phyloP scores from a whole-genome alignment of 2,329 filamentous ascomycete species.

The Emergomyces pasteurianus region DNA sequence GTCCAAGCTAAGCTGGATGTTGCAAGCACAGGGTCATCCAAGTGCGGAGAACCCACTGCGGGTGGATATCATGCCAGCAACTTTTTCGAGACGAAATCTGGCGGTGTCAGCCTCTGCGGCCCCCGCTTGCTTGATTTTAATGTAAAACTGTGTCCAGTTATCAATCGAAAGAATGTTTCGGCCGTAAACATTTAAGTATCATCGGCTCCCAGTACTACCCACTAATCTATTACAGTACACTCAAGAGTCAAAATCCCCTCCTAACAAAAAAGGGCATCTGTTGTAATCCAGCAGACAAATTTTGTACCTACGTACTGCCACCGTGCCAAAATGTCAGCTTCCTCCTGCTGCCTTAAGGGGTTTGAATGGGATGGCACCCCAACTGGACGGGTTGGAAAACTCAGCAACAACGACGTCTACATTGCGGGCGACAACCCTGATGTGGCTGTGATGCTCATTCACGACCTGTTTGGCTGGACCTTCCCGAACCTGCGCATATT shows the following conservation, averaged over 20 bases:
- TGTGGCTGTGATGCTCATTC: constrained; percentile 27
- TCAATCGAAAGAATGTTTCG: background rate
- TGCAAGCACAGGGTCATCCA: background rate
- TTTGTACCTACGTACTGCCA: background rate
- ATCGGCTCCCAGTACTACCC: background rate
- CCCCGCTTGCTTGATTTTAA: background rate
- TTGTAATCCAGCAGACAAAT: background rate
- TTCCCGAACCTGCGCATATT: constrained; percentile 36
- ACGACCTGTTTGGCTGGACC: constrained; percentile 35
- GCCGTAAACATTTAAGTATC: background rate
- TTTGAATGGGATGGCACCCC: constrained; percentile 34
- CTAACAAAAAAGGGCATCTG: background rate
- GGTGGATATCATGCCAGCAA: background rate
- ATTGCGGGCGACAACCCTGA: constrained; percentile 25
- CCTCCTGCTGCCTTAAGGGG: constrained; percentile 17
- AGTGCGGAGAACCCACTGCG: too few species aligned
- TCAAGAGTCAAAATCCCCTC: too few species aligned
- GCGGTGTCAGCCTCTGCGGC: background rate
- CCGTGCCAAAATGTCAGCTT: background rate
- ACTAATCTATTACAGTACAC: background rate
- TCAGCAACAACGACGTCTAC: constrained; percentile 26
- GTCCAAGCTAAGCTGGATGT: background rate
- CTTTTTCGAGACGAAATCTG: background rate
- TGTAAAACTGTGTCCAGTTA: background rate
- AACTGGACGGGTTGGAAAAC: constrained; percentile 20